These are phyloP conservation scores for Lycium ferocissimum DNA, from an alignment of 257 asterid species.

Conservation along the genomic window DNA sequence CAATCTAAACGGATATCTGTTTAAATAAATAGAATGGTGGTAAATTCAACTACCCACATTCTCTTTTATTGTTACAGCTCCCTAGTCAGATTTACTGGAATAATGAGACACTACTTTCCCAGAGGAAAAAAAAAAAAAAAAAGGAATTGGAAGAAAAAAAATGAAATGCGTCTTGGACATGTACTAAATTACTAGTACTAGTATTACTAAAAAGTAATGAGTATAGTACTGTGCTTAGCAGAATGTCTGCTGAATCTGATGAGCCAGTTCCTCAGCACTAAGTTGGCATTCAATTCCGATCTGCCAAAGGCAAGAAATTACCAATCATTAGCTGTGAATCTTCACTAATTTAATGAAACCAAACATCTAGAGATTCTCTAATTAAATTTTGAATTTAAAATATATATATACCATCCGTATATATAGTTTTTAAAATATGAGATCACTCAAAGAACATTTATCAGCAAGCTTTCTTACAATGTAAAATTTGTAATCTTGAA, in stretches of 20 bases:
- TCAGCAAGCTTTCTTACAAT: too few species aligned
- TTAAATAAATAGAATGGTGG: not conserved
- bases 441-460: too few species aligned
- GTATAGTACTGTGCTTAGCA: constrained; percentile 50
- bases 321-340: constrained; percentile 29
- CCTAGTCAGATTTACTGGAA: constrained; percentile 23
- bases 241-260: constrained; percentile 88
- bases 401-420: not conserved
- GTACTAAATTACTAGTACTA: not conserved
- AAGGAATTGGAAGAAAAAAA: not conserved
- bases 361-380: not conserved
- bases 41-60: constrained; percentile 19
- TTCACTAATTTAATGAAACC: constrained; percentile 10
- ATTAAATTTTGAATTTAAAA: not conserved
- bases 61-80: constrained; percentile 20
- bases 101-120: not conserved
- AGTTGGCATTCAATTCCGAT: constrained; percentile 96
- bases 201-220: constrained; percentile 26
- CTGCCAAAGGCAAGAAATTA: constrained; percentile 42
- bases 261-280: constrained; percentile 95
- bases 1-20: constrained; percentile 2
- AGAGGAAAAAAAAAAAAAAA: not conserved
- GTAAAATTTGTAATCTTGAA: too few species aligned
- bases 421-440: not conserved
- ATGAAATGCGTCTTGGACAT: not conserved